Percentiles rank a stretch among this genome's conserved stretches.
Evolutionary conservation across 352 stramenopile species (phyloP).

Genomic region (Pythium apleroticum): DNA sequence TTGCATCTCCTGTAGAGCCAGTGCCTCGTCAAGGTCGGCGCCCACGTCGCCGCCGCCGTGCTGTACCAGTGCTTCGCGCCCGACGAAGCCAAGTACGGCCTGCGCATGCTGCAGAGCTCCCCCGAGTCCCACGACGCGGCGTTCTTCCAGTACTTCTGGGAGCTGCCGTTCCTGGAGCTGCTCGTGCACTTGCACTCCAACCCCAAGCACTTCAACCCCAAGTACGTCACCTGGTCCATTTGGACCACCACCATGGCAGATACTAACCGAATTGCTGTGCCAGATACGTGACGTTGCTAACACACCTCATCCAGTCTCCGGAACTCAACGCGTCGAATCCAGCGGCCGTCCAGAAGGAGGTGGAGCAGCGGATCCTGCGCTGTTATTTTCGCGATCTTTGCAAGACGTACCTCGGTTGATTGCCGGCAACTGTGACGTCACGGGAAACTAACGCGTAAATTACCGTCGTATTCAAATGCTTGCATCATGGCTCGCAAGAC

Average conservation of each 20-base stretch:
- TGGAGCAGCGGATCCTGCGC: conserved; percentile 76
- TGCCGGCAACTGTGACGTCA: conserved; percentile 15
- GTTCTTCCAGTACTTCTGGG: conserved; percentile 89
- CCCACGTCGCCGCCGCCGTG: conserved; percentile 77
- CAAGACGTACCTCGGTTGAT: conserved; percentile 44
- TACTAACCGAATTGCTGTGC: conserved; percentile 13
- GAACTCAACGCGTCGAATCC: conserved; percentile 83
- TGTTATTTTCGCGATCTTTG: conserved; percentile 83
- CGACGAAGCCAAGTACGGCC: conserved; percentile 80
- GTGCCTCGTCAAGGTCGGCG: conserved; percentile 81
- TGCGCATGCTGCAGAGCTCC: conserved; percentile 74
- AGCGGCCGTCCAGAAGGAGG: conserved; percentile 54
- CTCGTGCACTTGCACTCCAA: conserved; percentile 78
- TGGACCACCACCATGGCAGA: no score
- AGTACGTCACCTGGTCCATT: conserved; percentile 30
- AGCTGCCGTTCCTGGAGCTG: conserved; percentile 80
- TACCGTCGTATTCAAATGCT: neutral
- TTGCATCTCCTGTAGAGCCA: conserved; percentile 47
- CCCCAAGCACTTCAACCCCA: conserved; percentile 67
- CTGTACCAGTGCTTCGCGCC: conserved; percentile 81
- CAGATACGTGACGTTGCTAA: conserved; percentile 71
- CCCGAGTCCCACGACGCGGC: conserved; percentile 66
- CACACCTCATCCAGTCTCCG: conserved; percentile 78
- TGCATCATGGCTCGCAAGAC: neutral
- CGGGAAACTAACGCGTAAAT: neutral